Evolutionary conservation across 2,329 filamentous ascomycete species (phyloP).

Genomic region (Fusarium secorum): DNA sequence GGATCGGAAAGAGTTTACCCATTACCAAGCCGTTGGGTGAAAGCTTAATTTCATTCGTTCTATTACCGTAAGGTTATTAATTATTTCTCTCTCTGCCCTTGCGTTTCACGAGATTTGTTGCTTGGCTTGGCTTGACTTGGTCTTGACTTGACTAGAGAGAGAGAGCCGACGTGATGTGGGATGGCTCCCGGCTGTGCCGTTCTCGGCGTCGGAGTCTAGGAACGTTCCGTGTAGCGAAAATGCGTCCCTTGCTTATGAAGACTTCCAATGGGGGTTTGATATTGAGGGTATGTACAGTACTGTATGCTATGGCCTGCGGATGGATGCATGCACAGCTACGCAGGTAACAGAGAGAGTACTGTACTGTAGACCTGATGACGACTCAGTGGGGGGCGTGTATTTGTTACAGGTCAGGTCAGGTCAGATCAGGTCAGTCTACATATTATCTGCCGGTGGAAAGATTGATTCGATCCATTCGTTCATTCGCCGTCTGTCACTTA

Average conservation of each 20-base stretch:
- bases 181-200: neutral
- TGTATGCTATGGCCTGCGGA: neutral
- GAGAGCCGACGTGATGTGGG: neutral
- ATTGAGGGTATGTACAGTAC: neutral
- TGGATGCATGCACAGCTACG: neutral
- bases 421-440: neutral
- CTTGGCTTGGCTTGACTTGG: neutral
- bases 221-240: slow-evolving; percentile 1
- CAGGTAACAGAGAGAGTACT: neutral
- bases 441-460: neutral
- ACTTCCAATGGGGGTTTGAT: neutral
- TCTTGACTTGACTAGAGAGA: neutral
- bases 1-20: neutral
- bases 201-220: slow-evolving; percentile 2
- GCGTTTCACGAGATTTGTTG: neutral
- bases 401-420: slow-evolving; percentile 1
- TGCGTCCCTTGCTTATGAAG: neutral
- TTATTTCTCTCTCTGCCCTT: neutral
- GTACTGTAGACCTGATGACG: neutral
- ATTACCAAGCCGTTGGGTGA: slow-evolving; percentile 22
- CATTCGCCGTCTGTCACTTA: slow-evolving; percentile 17
- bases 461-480: neutral
- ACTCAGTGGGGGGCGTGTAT: slow-evolving; percentile 13
- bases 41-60: slow-evolving; percentile 20
- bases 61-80: neutral